Conservation (phyloP, 176 grass and related monocot species). For the Zoysia japonica region DNA sequence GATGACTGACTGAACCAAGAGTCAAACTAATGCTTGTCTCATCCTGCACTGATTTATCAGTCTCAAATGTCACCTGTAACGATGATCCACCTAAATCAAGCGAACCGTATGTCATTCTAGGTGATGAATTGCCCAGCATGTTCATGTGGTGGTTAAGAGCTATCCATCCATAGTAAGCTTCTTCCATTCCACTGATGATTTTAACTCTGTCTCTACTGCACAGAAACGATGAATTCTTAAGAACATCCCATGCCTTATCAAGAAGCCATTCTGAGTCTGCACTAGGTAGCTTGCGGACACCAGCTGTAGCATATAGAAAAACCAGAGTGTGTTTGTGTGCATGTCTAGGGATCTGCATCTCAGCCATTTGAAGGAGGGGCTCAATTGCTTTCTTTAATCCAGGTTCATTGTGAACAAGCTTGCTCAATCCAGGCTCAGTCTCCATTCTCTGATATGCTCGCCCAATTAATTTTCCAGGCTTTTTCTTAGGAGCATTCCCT, state of each 20-base stretch:
- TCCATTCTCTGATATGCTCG: slow-evolving; percentile 94
- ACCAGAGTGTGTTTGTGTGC: slow-evolving; percentile 78
- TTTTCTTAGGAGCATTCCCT: slow-evolving; percentile 70
- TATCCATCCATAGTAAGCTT: slow-evolving; percentile 99
- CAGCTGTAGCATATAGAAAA: slow-evolving; percentile 94
- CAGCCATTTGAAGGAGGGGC: slow-evolving; percentile 92
- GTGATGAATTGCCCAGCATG: slow-evolving; percentile 65
- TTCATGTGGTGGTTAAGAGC: slow-evolving; percentile 85
- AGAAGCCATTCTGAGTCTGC: slow-evolving; percentile 93
- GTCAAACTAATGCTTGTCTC: slow-evolving; percentile 68
- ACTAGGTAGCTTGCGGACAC: slow-evolving; percentile 81
- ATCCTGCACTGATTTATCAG: slow-evolving; percentile 53
- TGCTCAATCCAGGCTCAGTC: slow-evolving; percentile 95
- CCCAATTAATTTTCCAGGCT: slow-evolving; percentile 63
- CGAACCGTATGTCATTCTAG: slow-evolving; percentile 80
- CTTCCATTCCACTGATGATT: slow-evolving; percentile 92
- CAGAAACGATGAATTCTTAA: slow-evolving; percentile 95
- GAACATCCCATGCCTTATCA: slow-evolving; percentile 85
- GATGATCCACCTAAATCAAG: slow-evolving; percentile 98
- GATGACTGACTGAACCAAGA: slow-evolving; percentile 74
- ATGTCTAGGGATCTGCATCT: slow-evolving; percentile 72
- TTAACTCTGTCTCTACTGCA: slow-evolving; percentile 88
- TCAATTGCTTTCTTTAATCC: slow-evolving; percentile 77
- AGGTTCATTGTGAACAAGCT: slow-evolving; percentile 78
- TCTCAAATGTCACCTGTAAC: slow-evolving; percentile 99